phyloP scores from a whole-genome alignment of 768 basidiomycete species.

The Kwoniella europaea region DNA sequence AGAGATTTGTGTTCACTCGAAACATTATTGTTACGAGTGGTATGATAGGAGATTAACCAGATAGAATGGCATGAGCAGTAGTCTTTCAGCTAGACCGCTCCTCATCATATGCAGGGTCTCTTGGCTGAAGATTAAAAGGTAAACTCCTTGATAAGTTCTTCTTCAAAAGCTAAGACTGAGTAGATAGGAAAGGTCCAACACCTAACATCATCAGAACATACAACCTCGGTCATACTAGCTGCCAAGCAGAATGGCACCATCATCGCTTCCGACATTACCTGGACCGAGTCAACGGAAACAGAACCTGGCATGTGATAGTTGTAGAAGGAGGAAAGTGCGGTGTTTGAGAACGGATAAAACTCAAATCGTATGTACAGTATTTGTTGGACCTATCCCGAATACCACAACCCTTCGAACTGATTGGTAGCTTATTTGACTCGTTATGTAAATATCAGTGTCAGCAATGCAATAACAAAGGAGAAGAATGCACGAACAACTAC shows the following conservation, averaged over 20 bases:
- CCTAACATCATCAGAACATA: too few species aligned
- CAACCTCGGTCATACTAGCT: background rate
- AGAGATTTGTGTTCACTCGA: background rate
- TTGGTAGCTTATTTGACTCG: background rate
- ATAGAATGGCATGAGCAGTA: too few species aligned
- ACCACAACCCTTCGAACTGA: background rate
- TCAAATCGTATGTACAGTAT: constrained; percentile 31
- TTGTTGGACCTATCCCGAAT: background rate
- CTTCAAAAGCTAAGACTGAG: too few species aligned
- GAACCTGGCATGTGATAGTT: constrained; percentile 91
- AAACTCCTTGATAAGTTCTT: too few species aligned
- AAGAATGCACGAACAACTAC: constrained; percentile 42
- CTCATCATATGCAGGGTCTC: too few species aligned
- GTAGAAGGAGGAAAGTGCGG: constrained; percentile 59
- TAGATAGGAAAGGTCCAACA: too few species aligned
- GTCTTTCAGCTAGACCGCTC: too few species aligned
- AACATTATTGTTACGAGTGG: background rate
- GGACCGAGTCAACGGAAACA: constrained; percentile 66
- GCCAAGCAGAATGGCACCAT: constrained; percentile 1
- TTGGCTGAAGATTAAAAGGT: too few species aligned
- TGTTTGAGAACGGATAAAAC: constrained; percentile 32
- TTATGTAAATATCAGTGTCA: constrained; percentile 28
- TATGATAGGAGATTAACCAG: background rate
- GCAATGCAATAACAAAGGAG: constrained; percentile 34
- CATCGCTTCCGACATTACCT: constrained; percentile 2